phyloP scores from a whole-genome alignment of 2,329 filamentous ascomycete genomes.

The Coniochaeta hoffmannii region DNA sequence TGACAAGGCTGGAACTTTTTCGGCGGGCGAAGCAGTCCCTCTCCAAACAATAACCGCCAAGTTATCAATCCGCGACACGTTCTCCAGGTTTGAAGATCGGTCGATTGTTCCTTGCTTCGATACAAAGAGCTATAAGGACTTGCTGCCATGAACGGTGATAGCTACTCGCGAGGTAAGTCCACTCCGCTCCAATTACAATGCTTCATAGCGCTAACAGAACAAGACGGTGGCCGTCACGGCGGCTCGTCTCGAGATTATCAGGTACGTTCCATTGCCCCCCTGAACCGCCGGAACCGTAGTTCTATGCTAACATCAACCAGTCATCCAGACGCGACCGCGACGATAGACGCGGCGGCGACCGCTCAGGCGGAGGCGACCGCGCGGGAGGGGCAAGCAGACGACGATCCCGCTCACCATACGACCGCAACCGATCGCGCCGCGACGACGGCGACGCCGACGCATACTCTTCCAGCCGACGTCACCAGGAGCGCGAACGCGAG shows the following conservation, averaged over 20 bases:
- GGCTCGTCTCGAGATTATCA: slow-evolving; percentile 45
- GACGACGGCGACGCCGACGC: slow-evolving; percentile 68
- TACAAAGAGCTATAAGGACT: slow-evolving; percentile 5
- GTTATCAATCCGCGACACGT: neutral
- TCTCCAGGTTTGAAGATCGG: neutral
- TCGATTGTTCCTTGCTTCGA: neutral
- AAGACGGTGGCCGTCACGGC: slow-evolving; percentile 40
- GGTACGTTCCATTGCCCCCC: slow-evolving; percentile 26
- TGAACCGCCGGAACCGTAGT: neutral
- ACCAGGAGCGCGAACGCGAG: slow-evolving; percentile 88
- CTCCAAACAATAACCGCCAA: neutral
- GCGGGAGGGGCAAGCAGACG: slow-evolving; percentile 44
- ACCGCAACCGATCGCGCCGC: slow-evolving; percentile 59
- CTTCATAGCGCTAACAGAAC: slow-evolving; percentile 1
- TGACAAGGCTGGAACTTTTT: slow-evolving; percentile 40
- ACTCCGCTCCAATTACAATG: neutral
- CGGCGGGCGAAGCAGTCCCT: neutral
- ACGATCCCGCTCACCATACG: slow-evolving; percentile 81
- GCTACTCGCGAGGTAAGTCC: slow-evolving; percentile 64
- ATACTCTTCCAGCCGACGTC: slow-evolving; percentile 88
- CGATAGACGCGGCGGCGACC: slow-evolving; percentile 22
- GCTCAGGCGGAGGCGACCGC: slow-evolving; percentile 12
- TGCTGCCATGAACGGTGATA: slow-evolving; percentile 71
- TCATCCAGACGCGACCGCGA: slow-evolving; percentile 21
- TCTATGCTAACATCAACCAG: neutral